Percentiles rank a stretch among this genome's conserved stretches.
Conservation (phyloP, 1,139 yeast species). For the Kodamaea derodonti region DNA sequence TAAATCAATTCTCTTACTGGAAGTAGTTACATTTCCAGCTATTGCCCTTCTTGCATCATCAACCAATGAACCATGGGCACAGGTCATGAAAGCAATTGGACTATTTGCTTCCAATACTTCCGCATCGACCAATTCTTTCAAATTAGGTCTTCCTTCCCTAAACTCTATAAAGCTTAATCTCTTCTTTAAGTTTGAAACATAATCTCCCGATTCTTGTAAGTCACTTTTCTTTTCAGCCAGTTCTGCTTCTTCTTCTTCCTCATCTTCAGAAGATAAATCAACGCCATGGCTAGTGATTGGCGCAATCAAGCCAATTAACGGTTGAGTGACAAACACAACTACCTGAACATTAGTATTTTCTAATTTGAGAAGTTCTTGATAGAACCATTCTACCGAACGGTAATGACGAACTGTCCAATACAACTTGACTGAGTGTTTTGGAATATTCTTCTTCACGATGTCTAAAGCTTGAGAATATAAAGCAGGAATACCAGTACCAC, state of each 20-base stretch:
- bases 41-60: constrained; percentile 36
- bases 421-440: constrained; percentile 26
- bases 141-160: constrained; percentile 44
- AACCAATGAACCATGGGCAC: constrained; percentile 41
- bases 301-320: constrained; percentile 17
- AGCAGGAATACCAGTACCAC: constrained; percentile 75
- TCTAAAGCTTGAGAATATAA: constrained; percentile 31
- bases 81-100: constrained; percentile 34
- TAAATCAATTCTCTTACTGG: constrained; percentile 35
- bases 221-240: constrained; percentile 13
- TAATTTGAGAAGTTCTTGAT: constrained; percentile 20
- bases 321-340: constrained; percentile 30
- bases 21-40: constrained; percentile 24
- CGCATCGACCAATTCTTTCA: constrained; percentile 30
- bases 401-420: constrained; percentile 49
- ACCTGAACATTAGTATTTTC: constrained; percentile 32
- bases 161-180: constrained; percentile 36
- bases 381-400: constrained; percentile 29
- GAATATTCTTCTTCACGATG: constrained; percentile 15
- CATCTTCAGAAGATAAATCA: constrained; percentile 11
- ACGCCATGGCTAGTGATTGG: constrained; percentile 11
- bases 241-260: constrained; percentile 10
- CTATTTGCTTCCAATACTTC: constrained; percentile 36
- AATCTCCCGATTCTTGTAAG: constrained; percentile 11
- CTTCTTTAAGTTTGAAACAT: constrained; percentile 13